A percentile compares a stretch with the other conserved stretches of the same genome.
Conservation (phyloP, 2,329 filamentous ascomycete genomes). For the Verticillium nonalfalfae region DNA sequence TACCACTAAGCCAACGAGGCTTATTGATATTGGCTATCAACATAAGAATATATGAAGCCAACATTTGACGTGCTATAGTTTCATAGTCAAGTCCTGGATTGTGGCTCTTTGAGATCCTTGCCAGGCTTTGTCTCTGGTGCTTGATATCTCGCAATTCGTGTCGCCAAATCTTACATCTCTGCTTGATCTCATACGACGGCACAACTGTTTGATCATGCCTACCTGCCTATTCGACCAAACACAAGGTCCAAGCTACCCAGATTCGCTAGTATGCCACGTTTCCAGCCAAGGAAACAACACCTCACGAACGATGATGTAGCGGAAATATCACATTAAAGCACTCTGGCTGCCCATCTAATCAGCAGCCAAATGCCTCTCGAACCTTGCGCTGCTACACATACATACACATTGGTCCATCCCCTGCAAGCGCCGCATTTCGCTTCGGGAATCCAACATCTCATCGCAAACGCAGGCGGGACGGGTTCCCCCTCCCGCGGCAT, state of each 20-base stretch:
- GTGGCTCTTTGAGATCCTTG: not conserved
- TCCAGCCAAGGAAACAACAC: not conserved
- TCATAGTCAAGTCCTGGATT: too few species aligned
- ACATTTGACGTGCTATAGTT: too few species aligned
- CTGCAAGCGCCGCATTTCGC: not conserved
- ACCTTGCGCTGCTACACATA: conserved; percentile 12
- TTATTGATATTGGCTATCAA: not conserved
- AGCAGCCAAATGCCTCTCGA: conserved; percentile 7
- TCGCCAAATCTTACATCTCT: too few species aligned
- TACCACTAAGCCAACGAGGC: conserved; percentile 28
- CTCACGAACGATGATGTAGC: not conserved
- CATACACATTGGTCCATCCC: not conserved
- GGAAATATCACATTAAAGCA: conserved; percentile 14
- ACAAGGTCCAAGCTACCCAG: too few species aligned
- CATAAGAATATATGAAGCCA: too few species aligned
- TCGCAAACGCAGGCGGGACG: conserved; percentile 12
- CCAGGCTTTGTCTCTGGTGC: too few species aligned
- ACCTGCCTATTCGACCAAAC: too few species aligned
- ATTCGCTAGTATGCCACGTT: too few species aligned
- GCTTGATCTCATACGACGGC: too few species aligned
- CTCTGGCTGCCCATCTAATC: conserved; percentile 14
- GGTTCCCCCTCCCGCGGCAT: not conserved
- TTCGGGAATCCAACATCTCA: not conserved
- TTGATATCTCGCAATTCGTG: too few species aligned
- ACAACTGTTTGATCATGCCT: too few species aligned